phyloP scores from a whole-genome alignment of 805 yeast species.

The Jamesozyma spencerorum region DNA sequence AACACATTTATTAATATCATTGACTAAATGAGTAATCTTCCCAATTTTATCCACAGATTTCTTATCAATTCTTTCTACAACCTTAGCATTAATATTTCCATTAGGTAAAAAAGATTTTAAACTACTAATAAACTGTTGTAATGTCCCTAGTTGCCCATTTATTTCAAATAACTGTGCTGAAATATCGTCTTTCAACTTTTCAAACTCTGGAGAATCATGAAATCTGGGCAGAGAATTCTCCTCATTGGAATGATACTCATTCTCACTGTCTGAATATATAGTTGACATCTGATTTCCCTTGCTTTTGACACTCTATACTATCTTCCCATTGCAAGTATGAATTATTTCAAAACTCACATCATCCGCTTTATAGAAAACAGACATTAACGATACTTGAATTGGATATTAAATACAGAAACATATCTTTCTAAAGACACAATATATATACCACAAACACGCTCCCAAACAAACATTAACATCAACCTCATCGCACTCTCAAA shows the following conservation, averaged over 20 bases:
- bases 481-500: too few species aligned
- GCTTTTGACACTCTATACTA: too few species aligned
- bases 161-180: constrained; percentile 42
- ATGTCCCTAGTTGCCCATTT: constrained; percentile 43
- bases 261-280: neutral
- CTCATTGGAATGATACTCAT: neutral
- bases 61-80: constrained; percentile 32
- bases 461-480: too few species aligned
- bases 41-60: constrained; percentile 42
- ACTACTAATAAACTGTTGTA: constrained; percentile 38
- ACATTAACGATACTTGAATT: too few species aligned
- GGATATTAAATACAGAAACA: too few species aligned
- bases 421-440: too few species aligned
- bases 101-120: constrained; percentile 15
- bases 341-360: too few species aligned
- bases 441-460: too few species aligned
- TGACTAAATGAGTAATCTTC: constrained; percentile 39
- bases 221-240: constrained; percentile 10
- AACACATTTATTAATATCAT: constrained; percentile 37
- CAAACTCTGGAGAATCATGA: constrained; percentile 47
- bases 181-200: constrained; percentile 35
- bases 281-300: neutral
- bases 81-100: constrained; percentile 24
- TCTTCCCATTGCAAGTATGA: too few species aligned
- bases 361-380: too few species aligned